These are phyloP conservation scores for Sporothrix luriei DNA, from an alignment of 2,329 filamentous ascomycete species.

Conservation along the genomic window DNA sequence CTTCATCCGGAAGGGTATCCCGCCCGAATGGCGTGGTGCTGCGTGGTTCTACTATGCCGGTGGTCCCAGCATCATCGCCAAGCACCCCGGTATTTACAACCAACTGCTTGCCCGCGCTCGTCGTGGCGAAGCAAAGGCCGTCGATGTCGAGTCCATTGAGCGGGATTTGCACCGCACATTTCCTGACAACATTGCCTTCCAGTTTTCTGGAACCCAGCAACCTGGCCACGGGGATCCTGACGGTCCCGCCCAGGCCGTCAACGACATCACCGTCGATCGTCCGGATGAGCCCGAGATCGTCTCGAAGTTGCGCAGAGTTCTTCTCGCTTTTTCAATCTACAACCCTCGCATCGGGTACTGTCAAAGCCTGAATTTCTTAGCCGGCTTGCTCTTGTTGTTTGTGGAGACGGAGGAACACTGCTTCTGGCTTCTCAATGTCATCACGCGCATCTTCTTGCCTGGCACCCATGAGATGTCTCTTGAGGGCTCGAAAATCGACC, in stretches of 20 bases:
- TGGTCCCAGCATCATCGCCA: constrained; percentile 75
- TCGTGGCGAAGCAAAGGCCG: constrained; percentile 58
- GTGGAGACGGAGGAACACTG: constrained; percentile 84
- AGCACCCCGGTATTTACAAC: constrained; percentile 76
- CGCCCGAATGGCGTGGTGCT: constrained; percentile 89
- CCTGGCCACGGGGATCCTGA: constrained; percentile 39
- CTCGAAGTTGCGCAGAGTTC: constrained; percentile 75
- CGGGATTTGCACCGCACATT: constrained; percentile 92
- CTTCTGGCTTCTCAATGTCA: constrained; percentile 91
- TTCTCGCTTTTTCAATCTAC: constrained; percentile 88
- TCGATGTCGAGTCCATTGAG: constrained; percentile 88
- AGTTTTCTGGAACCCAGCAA: constrained; percentile 45
- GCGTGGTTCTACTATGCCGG: constrained; percentile 98
- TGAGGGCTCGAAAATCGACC: constrained; percentile 89
- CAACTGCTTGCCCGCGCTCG: constrained; percentile 61
- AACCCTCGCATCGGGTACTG: constrained; percentile 93
- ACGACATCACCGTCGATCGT: constrained; percentile 42
- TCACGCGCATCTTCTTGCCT: constrained; percentile 83
- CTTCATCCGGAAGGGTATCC: constrained; percentile 90
- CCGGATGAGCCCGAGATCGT: constrained; percentile 73
- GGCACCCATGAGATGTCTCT: constrained; percentile 89
- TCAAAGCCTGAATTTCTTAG: constrained; percentile 92
- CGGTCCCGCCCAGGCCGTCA: background rate
- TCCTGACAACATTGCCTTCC: constrained; percentile 90
- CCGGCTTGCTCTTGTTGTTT: constrained; percentile 85